Evolutionary conservation across 2,329 filamentous ascomycete genomes (phyloP).

Genomic region (Monosporascus cannonballus): DNA sequence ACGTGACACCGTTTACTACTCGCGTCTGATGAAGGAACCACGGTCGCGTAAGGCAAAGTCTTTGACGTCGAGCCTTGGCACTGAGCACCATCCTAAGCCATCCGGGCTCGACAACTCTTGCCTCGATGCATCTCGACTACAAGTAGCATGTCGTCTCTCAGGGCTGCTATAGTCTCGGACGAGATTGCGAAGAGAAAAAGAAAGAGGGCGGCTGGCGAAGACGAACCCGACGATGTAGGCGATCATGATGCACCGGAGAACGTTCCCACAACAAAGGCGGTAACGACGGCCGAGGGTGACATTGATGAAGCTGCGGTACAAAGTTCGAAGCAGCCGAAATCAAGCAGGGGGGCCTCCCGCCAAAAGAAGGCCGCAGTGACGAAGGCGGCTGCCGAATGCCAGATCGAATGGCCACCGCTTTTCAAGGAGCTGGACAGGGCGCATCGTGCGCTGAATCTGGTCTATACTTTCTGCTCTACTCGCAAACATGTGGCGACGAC

Average conservation of each 20-base stretch:
- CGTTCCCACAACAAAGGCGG: conserved; percentile 3
- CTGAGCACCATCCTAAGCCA: background rate
- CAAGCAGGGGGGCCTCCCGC: conserved; percentile 5
- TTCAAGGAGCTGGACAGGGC: conserved; percentile 70
- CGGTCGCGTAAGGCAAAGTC: background rate
- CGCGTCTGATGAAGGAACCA: background rate
- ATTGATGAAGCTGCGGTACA: background rate
- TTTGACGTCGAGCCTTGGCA: conserved; percentile 8
- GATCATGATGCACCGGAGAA: background rate
- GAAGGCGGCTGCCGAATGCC: conserved; percentile 23
- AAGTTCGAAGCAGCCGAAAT: conserved; percentile 1
- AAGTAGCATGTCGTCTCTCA: conserved; percentile 36
- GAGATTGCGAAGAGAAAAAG: conserved; percentile 29
- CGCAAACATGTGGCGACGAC: conserved; percentile 90
- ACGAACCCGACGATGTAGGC: conserved; percentile 7
- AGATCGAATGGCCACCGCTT: conserved; percentile 62
- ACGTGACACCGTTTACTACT: background rate
- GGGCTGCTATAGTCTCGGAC: conserved; percentile 42
- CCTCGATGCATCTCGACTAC: conserved; percentile 22
- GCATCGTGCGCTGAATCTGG: conserved; percentile 81
- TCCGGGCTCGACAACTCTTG: background rate
- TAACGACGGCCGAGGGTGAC: background rate
- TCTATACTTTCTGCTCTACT: conserved; percentile 92
- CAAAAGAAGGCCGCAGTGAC: conserved; percentile 12
- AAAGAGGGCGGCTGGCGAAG: conserved; percentile 27